Evolutionary conservation across 1,284 basidiomycete genomes (phyloP), one percentile per base, ranked within the genome.

Genomic region (Cryptococcus sp.): DNA sequence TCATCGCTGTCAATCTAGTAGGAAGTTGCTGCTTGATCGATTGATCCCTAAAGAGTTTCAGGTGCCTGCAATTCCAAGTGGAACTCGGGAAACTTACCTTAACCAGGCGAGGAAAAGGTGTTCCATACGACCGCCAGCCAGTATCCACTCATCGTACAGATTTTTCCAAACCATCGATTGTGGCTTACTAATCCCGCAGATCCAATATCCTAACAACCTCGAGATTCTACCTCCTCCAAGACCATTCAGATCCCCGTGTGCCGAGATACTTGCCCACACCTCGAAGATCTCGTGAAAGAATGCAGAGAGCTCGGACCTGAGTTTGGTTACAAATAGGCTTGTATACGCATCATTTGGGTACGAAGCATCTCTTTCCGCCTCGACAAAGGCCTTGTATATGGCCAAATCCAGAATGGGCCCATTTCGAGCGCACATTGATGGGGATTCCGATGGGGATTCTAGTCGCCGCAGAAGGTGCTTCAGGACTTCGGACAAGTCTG

Each of bases 101-200:
- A 74, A 66, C 61, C 70, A 72, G 35, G 70, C 68, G 52, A 65
- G 67, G 46, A 72, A 66, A 3, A 74, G 50, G 55, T 74, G 72
- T 53, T 73, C 69, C 14, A 65, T 52, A 30, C 62, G 60, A 49
- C 59, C 58, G 1, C 66, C 68, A 3, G 66, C 67, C n/a, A 53
- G 51, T 49, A 59, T 54, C 70, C 71, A 74, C 7, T 59, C 61
- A 10, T 61, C 54, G 50, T 73, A 74, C 46, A 74, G 50, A 7
- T 59, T 59, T 42, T 58, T 51, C 67, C 68, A 74, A 4, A 13
- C 42, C n/a, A 37, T 10, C 31, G 35, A 31, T 46, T 23, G 55
- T 41, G 44, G 4, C 48, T 60, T 46, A 51, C 14, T 55, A 46
- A 35, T 33, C 30, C 66, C 65, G 23, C 57, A 60, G 5, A 68